Evolutionary conservation across 2,329 filamentous ascomycete genomes (phyloP), one percentile per base, ranked within the genome.

Genomic region (Ascochyta fabae): DNA sequence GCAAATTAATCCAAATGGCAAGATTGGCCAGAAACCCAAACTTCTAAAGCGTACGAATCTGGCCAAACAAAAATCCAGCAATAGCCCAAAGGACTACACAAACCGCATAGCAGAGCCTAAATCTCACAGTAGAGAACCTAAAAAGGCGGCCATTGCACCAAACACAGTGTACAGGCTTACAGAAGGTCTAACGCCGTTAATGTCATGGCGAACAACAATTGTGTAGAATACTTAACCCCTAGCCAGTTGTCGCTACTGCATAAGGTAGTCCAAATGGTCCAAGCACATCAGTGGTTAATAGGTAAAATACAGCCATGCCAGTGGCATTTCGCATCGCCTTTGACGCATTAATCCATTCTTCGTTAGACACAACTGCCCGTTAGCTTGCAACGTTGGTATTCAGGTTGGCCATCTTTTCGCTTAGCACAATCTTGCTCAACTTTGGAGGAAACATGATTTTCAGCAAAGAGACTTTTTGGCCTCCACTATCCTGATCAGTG

Each of bases 1-100:
- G 63, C 22, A 86, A 59, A 57, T 85, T 86, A 46, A 86, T 63
- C 80, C 82, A 86, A 9, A 86, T 79, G 1, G 83, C 79, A 15
- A 80, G 62, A 58, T 84, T 86, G 13, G 84, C 83, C 0, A 86
- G 68, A 79, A 81, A 85, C 4, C 81, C 80, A 47, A 83, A 82
- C 9, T 76, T 72, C 62, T 83, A 79, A 31, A 87, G 74, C 0
- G 83, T 85, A 6, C 84, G 78, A 41, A 87, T 81, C 61, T 86
- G 84, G 3, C 82, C 82, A 3, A 85, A 59, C 9, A 84, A 26
- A 53, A 85, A 82, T 15, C 84, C 84, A 6, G 75, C 75, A 10
- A 80, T 62, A 45, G 79, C 78, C 61, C 82, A 84, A 15, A 86
- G 73, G 19, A 84, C 64, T 12, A 79, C 77, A 61, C 82, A 84